phyloP scores from a whole-genome alignment of 164 flowering plant genomes.

The Saururus chinensis region DNA sequence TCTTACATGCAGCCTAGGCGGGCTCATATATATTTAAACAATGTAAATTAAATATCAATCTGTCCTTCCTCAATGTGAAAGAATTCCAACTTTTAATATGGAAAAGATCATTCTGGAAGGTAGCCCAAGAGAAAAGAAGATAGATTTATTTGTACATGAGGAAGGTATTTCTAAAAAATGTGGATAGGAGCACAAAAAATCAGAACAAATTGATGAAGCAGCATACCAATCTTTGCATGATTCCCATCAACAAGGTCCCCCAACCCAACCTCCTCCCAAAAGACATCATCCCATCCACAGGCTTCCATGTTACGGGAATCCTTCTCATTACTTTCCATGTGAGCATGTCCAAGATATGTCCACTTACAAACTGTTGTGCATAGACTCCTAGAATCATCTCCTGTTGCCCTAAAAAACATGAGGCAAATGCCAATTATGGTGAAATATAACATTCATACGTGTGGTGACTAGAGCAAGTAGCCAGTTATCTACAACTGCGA shows the following conservation, averaged over 20 bases:
- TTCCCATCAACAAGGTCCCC: conserved; percentile 91
- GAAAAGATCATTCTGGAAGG: no score
- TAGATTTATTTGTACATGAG: no score
- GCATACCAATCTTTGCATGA: conserved; percentile 92
- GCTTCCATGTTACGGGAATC: conserved; percentile 87
- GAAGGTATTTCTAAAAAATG: not conserved
- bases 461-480: not conserved
- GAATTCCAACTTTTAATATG: no score
- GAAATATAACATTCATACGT: not conserved
- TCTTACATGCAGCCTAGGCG: no score
- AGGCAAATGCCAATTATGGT: not conserved
- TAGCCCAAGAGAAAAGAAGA: no score
- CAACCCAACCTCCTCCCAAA: conserved; percentile 97
- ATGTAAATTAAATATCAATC: no score
- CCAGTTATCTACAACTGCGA: not conserved
- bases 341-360: conserved; percentile 99
- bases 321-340: conserved; percentile 59
- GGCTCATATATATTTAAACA: no score
- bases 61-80: no score
- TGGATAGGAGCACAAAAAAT: not conserved
- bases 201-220: not conserved
- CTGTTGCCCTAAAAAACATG: conserved; percentile 63
- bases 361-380: conserved; percentile 99
- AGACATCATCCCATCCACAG: conserved; percentile 99
- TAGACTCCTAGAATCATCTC: conserved; percentile 93